phyloP scores from a whole-genome alignment of 2,329 filamentous ascomycete species.

The Penicillium sp. region DNA sequence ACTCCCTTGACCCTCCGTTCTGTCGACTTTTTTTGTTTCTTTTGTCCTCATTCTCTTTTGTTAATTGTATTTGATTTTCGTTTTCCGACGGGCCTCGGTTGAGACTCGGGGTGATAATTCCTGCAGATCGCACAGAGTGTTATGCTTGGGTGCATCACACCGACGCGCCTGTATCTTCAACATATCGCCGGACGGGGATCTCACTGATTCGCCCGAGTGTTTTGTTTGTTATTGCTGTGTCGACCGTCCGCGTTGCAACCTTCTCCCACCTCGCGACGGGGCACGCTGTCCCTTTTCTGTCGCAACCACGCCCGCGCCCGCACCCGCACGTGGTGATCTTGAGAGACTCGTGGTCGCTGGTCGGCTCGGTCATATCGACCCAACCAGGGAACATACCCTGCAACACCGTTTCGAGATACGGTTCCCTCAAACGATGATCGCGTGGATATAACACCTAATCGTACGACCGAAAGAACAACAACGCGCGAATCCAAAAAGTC shows the following conservation, averaged over 20 bases:
- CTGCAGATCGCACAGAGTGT: slow-evolving; percentile 12
- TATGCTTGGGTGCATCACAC: slow-evolving; percentile 11
- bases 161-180: slow-evolving; percentile 5
- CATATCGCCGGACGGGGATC: slow-evolving; percentile 4
- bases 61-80: slow-evolving; percentile 1
- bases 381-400: slow-evolving; percentile 5
- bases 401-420: slow-evolving; percentile 14
- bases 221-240: no score
- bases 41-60: slow-evolving; percentile 11
- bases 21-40: slow-evolving; percentile 9
- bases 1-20: slow-evolving; percentile 15
- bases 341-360: slow-evolving; percentile 30
- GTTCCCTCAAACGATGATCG: slow-evolving; percentile 30
- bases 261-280: no score
- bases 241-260: no score
- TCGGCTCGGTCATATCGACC: slow-evolving; percentile 26
- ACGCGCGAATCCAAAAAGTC: slow-evolving; percentile 22
- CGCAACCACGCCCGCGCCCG: no score
- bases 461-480: slow-evolving; percentile 15
- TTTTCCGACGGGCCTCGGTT: background rate
- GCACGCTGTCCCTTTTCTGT: slow-evolving; percentile 13
- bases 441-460: slow-evolving; percentile 15
- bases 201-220: slow-evolving; percentile 6
- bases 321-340: slow-evolving; percentile 11
- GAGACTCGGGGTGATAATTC: slow-evolving; percentile 7